phyloP scores from a whole-genome alignment of 2,329 filamentous ascomycete genomes.

The Cercospora zeina region DNA sequence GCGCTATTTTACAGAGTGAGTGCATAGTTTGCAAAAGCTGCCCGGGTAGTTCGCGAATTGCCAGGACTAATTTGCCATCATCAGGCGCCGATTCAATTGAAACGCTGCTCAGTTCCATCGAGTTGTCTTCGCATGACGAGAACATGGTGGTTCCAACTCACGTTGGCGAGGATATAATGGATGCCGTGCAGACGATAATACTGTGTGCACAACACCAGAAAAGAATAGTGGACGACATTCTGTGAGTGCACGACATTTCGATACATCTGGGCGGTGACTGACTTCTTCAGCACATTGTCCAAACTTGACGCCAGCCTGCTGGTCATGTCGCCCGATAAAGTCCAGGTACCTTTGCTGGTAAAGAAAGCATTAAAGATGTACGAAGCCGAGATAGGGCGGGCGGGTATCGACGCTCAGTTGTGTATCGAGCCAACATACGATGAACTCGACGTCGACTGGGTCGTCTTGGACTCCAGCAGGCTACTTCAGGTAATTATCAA shows the following conservation, averaged over 20 bases:
- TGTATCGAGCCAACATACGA: conserved; percentile 43
- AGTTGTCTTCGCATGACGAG: conserved; percentile 30
- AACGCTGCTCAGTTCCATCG: conserved; percentile 34
- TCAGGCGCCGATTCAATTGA: conserved; percentile 45
- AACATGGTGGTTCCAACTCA: conserved; percentile 29
- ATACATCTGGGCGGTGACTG: background rate
- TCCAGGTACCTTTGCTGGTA: conserved; percentile 43
- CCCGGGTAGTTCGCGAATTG: background rate
- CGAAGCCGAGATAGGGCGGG: conserved; percentile 35
- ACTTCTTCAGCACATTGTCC: conserved; percentile 39
- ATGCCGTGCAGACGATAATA: conserved; percentile 45
- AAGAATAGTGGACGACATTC: conserved; percentile 51
- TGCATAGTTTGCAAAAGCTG: background rate
- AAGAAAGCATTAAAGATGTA: conserved; percentile 40
- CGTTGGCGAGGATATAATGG: conserved; percentile 32
- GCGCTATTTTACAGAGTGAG: conserved; percentile 45
- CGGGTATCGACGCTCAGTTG: conserved; percentile 33
- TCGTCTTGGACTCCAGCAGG: conserved; percentile 47
- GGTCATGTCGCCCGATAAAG: conserved; percentile 45
- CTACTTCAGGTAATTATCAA: conserved; percentile 48
- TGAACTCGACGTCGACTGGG: conserved; percentile 42
- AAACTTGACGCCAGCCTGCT: conserved; percentile 51
- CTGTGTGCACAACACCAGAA: conserved; percentile 52
- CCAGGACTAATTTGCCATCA: conserved; percentile 26
- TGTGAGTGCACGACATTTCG: conserved; percentile 25